These are phyloP conservation scores for Globisporangium takayamanum DNA, from an alignment of 352 stramenopile species.

Conservation along the genomic window DNA sequence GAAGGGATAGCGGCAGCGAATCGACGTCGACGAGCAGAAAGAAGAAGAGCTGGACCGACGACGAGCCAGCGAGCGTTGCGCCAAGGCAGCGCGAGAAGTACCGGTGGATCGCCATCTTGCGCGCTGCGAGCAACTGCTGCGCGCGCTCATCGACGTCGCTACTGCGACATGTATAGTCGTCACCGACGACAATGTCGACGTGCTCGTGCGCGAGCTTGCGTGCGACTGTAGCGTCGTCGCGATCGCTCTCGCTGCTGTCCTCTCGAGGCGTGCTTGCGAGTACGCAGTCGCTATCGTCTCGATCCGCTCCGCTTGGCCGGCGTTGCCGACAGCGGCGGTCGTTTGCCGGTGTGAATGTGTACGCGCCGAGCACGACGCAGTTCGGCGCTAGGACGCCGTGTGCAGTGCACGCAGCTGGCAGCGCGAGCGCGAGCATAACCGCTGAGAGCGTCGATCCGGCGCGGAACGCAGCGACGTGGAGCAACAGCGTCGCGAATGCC, in stretches of 20 bases:
- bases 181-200: too few species aligned
- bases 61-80: conserved; percentile 31
- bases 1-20: conserved; percentile 3
- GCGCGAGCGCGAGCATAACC: conserved; percentile 27
- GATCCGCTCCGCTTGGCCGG: background rate
- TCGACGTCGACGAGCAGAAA: conserved; percentile 43
- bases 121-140: conserved; percentile 1
- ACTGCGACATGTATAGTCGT: background rate
- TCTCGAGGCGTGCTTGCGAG: background rate
- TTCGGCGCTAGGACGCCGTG: conserved; percentile 51
- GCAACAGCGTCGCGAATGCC: conserved; percentile 32
- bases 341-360: conserved; percentile 15
- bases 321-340: background rate
- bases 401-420: conserved; percentile 30
- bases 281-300: background rate
- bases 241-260: background rate
- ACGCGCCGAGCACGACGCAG: conserved; percentile 35
- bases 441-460: conserved; percentile 21
- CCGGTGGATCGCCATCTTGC: conserved; percentile 10
- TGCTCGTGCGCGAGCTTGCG: too few species aligned
- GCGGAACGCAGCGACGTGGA: conserved; percentile 35
- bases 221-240: background rate
- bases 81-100: conserved; percentile 42
- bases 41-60: conserved; percentile 47
- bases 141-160: background rate